These are phyloP conservation scores for Eragrostis tef DNA, from an alignment of 202 grass and related monocot genomes.

Conservation along the genomic window DNA sequence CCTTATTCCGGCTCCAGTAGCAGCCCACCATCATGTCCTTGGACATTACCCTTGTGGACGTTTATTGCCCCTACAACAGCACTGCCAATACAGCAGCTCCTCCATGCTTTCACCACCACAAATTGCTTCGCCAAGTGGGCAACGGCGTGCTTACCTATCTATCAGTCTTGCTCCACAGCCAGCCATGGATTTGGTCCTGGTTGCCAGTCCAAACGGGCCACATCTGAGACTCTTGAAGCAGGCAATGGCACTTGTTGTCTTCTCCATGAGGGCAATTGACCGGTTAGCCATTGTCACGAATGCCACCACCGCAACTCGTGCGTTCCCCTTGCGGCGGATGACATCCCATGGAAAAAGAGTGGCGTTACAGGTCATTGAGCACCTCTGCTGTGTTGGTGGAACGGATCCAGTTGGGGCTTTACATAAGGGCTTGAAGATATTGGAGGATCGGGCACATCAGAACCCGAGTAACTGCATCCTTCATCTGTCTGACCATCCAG, in stretches of 20 bases:
- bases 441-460: slow-evolving; percentile 84
- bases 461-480: slow-evolving; percentile 88
- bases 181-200: slow-evolving; percentile 80
- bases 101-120: slow-evolving; percentile 49
- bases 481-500: slow-evolving; percentile 67
- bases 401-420: slow-evolving; percentile 72
- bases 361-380: slow-evolving; percentile 89
- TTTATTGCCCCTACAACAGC: slow-evolving; percentile 48
- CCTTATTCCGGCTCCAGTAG: slow-evolving; percentile 55
- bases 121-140: slow-evolving; percentile 49
- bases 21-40: slow-evolving; percentile 44
- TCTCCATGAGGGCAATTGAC: slow-evolving; percentile 79
- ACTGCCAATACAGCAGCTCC: slow-evolving; percentile 53
- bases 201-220: slow-evolving; percentile 83
- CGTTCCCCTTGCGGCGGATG: slow-evolving; percentile 91
- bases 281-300: slow-evolving; percentile 88
- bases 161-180: slow-evolving; percentile 73
- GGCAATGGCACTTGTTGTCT: slow-evolving; percentile 81
- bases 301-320: slow-evolving; percentile 80
- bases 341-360: slow-evolving; percentile 82
- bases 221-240: slow-evolving; percentile 94
- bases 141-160: slow-evolving; percentile 70
- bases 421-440: slow-evolving; percentile 82
- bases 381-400: slow-evolving; percentile 74
- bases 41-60: slow-evolving; percentile 56